Base-by-base conservation (phyloP, 208 protist species). In the Wallacemonas sp. region DNA sequence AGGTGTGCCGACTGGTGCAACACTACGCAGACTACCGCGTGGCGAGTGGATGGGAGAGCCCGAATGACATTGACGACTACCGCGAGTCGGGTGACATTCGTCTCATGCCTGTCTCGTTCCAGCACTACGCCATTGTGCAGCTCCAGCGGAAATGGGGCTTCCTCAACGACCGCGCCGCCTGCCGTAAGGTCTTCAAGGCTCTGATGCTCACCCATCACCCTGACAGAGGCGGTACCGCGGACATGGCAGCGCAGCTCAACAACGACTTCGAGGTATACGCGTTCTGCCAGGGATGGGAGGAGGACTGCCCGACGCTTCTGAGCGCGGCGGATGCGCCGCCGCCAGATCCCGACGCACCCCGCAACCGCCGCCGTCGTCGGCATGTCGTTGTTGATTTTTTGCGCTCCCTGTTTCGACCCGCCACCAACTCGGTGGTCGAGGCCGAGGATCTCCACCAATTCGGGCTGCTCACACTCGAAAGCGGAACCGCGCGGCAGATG, bases 21-120 rank as follows among this genome's bases (percentile, higher is more conserved):
- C 82, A 92, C 66, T 88, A 92, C 62, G 72, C 72, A 46, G 86
- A 92, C 74, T 92, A 87, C 59, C 75, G 86, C 6, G 81, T 92
- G n/a, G 79, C 82, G 26, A 75, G 76, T 58, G 86, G 86, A 19
- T 92, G 86, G 86, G 81, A 88, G 63, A 86, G 81, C 67, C 42
- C 67, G 8, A 86, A 69, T 19, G 86, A 86, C 70, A 62, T 87
- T 30, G 77, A 82, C 62, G 79, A 88, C 62, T 88, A 92, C 74
- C 74, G 86, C 42, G 63, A 77, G 41, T 70, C 80, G 1, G 82
- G 74, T 38, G 76, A 88, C 69, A 80, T 83, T 22, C 75, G 70
- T 6, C 74, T 70, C 45, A 86, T 88, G 79, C 82, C 86, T 21
- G 68, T 88, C 19, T 92, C 86, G 15, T 80, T 92, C 30, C 86